Conservation (phyloP, 1,284 basidiomycete species). For the Heliocybe sulcata region DNA sequence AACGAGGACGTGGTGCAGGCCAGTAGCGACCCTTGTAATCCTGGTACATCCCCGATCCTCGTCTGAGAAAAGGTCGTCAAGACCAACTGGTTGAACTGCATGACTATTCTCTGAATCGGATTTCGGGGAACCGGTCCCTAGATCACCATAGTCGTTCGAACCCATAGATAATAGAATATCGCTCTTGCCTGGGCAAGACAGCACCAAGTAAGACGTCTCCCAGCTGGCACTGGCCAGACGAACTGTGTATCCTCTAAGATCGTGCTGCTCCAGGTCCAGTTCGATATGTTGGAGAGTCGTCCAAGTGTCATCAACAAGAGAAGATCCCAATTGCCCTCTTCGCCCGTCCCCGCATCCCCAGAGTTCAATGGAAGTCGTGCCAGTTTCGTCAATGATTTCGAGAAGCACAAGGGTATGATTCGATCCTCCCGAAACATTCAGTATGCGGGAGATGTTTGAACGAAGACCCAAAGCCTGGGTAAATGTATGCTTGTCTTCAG, state of each 20-base stretch:
- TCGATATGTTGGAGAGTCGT: slow-evolving; percentile 42
- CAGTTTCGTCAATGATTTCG: slow-evolving; percentile 15
- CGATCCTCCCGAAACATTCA: slow-evolving; percentile 48
- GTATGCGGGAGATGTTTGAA: slow-evolving; percentile 18
- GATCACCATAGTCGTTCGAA: slow-evolving; percentile 75
- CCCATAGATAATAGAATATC: slow-evolving; percentile 79
- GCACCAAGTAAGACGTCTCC: slow-evolving; percentile 75
- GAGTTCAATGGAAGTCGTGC: slow-evolving; percentile 26
- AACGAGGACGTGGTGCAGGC: slow-evolving; percentile 66
- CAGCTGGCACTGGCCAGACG: slow-evolving; percentile 59
- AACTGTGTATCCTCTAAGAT: slow-evolving; percentile 27
- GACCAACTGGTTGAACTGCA: slow-evolving; percentile 7
- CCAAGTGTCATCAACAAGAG: slow-evolving; percentile 12
- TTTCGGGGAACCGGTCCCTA: slow-evolving; percentile 42
- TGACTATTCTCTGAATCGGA: neutral
- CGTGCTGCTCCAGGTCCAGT: slow-evolving; percentile 25
- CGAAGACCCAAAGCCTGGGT: slow-evolving; percentile 11
- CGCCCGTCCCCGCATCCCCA: slow-evolving; percentile 67
- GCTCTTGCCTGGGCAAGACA: slow-evolving; percentile 29
- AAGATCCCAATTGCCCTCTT: slow-evolving; percentile 53
- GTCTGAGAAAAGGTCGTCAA: neutral
- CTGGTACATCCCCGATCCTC: slow-evolving; percentile 19
- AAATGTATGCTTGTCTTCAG: slow-evolving; percentile 55
- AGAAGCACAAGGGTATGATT: slow-evolving; percentile 62
- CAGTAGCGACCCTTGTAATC: slow-evolving; percentile 27